Conservation (phyloP, 2,329 filamentous ascomycete species). For the Fusarium sp. region DNA sequence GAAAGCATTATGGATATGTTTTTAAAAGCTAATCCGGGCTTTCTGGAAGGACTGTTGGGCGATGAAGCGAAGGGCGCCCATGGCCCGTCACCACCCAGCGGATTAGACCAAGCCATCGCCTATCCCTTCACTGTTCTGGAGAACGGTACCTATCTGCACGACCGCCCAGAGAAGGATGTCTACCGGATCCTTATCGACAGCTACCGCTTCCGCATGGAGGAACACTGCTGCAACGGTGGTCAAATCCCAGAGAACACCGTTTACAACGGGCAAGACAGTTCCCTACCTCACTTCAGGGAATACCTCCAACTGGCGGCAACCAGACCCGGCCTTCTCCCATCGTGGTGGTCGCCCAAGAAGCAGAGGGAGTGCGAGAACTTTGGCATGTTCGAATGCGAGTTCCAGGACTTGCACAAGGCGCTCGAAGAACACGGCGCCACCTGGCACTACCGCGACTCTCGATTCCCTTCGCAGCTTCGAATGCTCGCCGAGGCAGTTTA, state of each 20-base stretch:
- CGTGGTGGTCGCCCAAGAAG: conserved; percentile 56
- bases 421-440: conserved; percentile 50
- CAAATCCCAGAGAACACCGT: conserved; percentile 43
- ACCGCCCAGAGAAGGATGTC: conserved; percentile 53
- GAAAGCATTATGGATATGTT: too few relatives aligned
- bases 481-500: conserved; percentile 56
- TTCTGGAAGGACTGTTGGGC: not conserved
- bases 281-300: conserved; percentile 46
- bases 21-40: too few relatives aligned
- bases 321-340: conserved; percentile 49
- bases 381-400: conserved; percentile 43
- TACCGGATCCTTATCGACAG: conserved; percentile 57
- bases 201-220: conserved; percentile 57
- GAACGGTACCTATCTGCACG: conserved; percentile 53
- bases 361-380: conserved; percentile 49
- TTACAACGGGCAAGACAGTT: conserved; percentile 39
- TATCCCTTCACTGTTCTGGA: conserved; percentile 54
- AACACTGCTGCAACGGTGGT: conserved; percentile 45
- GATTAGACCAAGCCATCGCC: conserved; percentile 43
- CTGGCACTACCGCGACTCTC: conserved; percentile 53
- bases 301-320: conserved; percentile 47
- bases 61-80: not conserved
- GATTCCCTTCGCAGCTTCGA: conserved; percentile 59
- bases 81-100: conserved; percentile 37
- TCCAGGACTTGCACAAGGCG: conserved; percentile 33